Base-by-base conservation (phyloP, 306 rosid genomes). In the Ormosia emarginata region DNA sequence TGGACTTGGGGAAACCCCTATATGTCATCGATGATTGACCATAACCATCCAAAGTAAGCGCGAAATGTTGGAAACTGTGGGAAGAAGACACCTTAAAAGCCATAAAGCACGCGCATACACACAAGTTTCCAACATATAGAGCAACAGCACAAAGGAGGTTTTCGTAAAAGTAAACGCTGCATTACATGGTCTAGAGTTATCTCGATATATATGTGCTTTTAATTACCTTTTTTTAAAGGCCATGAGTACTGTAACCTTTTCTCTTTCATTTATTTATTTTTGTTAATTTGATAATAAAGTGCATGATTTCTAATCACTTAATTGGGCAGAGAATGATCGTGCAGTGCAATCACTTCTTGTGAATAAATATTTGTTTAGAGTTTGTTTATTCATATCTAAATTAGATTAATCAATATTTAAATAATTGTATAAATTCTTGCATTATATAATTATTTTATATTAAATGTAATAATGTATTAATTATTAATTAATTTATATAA, bases 81-180 rank as follows among this genome's bases (percentile, higher is more conserved):
- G 34, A 40, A 24, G 75, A 67, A 53, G 75, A 78, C 56, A 67
- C 67, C 37, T 68, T 68, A 69, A 56, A 79, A 68, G 59, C 77
- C 69, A 56, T 56, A 29, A 79, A 43, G 58, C 46, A 24, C n/a
- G 3, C n/a, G 3, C 24, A 2, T 63, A 50, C 58, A 53, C 44
- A 24, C 33, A 66, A 37, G 8, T 30, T 41, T 29, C 34, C 34
- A 36, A 34, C 29, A 64, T 6, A 14, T 14, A 8, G 4, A 13
- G 7, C 46, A 63, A 63, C 44, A 34, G 0, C 17, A 13, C 1
- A 34, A 6, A 36, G 17, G 17, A 32, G 11, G 13, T 36, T 65
- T 50, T 65, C 18, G 15, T 52, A 8, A 37, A 56, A 18, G 46
- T 7, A 39, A 72, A 81, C 63, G 58, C 2, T 37, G 7, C 58